Base-by-base conservation (phyloP, 1,284 basidiomycete species). In the Polyporus tsugae region DNA sequence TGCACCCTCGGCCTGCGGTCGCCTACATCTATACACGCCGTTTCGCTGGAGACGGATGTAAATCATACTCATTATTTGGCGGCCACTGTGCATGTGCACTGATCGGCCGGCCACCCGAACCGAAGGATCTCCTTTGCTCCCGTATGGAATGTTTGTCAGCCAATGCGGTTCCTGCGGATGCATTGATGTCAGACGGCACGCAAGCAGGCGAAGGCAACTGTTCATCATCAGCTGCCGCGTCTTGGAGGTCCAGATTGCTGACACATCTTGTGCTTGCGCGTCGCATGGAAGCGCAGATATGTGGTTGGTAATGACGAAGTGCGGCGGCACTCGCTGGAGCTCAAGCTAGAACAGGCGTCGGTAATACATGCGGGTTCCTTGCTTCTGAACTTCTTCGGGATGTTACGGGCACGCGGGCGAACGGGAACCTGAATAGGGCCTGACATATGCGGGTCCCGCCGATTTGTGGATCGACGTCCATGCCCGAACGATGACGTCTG, bases 391-490 rank as follows among this genome's bases (percentile, higher is more conserved):
- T 53, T 53, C 52, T 33, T 53, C 52, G 52, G 25, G 33, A 55
- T 19, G 29, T 17, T n/a, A 22, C 44, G 44, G 44, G 44, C 44
- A 2, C 44, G 17, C 44, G 44, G 44, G 44, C 44, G 52, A 33
- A 29, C 52, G 52, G 29, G 29, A 13, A 49, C 11, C 52, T 55
- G 52, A 17, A 49, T 11, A 11, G 7, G n/a, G 2, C n/a, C n/a
- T 49, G 22, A 49, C 46, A 25, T 49, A 35, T 55, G 13, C 52
- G 52, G 52, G 29, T 7, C 2, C 25, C 13, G 52, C 52, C 52
- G 29, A 55, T 55, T 33, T 35, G 52, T 55, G 52, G 52, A 55
- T 33, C 52, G 52, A 55, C 52, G 52, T 17, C 41, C 13, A 46
- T 22, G 7, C 19, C n/a, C 17, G 44, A n/a, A 33, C 25, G 52